Base-by-base conservation (phyloP, 192 early-diverging fungal genomes). In the Powellomyces hirtus region DNA sequence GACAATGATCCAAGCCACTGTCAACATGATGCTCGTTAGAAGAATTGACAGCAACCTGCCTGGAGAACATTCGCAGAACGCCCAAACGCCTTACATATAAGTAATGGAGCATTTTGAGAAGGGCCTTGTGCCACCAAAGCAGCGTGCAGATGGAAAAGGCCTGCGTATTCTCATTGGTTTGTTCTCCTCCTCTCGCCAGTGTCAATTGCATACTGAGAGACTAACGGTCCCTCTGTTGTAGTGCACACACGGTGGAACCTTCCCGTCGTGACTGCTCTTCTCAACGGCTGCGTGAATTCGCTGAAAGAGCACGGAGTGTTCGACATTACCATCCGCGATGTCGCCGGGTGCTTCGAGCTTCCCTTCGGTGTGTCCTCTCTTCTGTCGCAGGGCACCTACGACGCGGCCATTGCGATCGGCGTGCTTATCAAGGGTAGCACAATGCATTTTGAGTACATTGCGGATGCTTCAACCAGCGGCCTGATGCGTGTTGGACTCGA, bases 361-460 rank as follows among this genome's bases (percentile, higher is more conserved):
- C 97, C 97, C 1, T 93, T 91, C 73, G 94, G 93, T 0, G 86
- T 92, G 45, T 84, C 90, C 74, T 74, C 78, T 29, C 85, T 96
- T 29, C 83, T 97, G 64, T 66, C 71, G 65, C 66, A 76, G 37
- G 78, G 81, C 0, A 83, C 87, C 5, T 98, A 90, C 72, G 92
- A 98, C 73, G 96, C 92, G 0, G 91, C 85, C 6, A 94, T 99
- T 63, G 90, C 90, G 61, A 90, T 99, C 74, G 97, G 97, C 34
- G 93, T 99, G 22, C 86, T 99, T 51, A 98, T 99, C 86, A 99
- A 98, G 88, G 97, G 97, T 62, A 84, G 87, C 56, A 99, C 97
- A 18, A 93, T 96, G 88, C 97, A 99, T 66, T 99, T 97, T 86
- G 97, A 98, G 80, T 99, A 99, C 75, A 99, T 99, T 60, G 86